Evolutionary conservation across 805 yeast species (phyloP).

Genomic region (Candida ponderosae): DNA sequence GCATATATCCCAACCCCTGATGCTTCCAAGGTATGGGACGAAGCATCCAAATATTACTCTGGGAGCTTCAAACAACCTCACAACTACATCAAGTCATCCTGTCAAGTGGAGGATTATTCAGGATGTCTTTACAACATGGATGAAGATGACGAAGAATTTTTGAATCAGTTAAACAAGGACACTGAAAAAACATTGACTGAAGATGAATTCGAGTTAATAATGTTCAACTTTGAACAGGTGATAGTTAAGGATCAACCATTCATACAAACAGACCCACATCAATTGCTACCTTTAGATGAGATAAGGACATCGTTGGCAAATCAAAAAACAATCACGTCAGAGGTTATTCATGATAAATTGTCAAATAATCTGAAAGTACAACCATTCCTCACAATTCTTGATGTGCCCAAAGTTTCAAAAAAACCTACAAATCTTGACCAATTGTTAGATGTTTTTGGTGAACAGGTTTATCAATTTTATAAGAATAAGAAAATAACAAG

Average conservation of each 20-base stretch:
- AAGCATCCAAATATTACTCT: conserved; percentile 62
- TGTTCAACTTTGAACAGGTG: conserved; percentile 65
- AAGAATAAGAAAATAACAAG: conserved; percentile 60
- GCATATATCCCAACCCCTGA: conserved; percentile 92
- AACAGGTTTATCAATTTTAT: conserved; percentile 74
- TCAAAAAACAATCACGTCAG: conserved; percentile 39
- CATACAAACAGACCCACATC: conserved; percentile 74
- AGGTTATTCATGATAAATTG: conserved; percentile 49
- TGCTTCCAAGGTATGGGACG: conserved; percentile 79
- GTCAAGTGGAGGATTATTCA: conserved; percentile 91
- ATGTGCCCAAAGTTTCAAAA: conserved; percentile 26
- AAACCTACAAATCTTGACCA: conserved; percentile 36
- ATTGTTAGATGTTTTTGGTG: conserved; percentile 55
- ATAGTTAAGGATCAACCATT: conserved; percentile 84
- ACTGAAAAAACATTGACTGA: conserved; percentile 44
- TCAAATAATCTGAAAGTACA: conserved; percentile 47
- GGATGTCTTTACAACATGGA: conserved; percentile 88
- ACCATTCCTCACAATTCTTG: conserved; percentile 55
- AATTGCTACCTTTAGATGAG: conserved; percentile 64
- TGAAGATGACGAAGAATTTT: conserved; percentile 72
- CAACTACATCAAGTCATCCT: conserved; percentile 79
- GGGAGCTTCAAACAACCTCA: conserved; percentile 66
- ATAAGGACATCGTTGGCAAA: conserved; percentile 43
- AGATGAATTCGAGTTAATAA: conserved; percentile 77
- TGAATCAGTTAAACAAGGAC: conserved; percentile 34